phyloP scores from a whole-genome alignment of 345 rosid genomes.

The Hypericum androsaemum region DNA sequence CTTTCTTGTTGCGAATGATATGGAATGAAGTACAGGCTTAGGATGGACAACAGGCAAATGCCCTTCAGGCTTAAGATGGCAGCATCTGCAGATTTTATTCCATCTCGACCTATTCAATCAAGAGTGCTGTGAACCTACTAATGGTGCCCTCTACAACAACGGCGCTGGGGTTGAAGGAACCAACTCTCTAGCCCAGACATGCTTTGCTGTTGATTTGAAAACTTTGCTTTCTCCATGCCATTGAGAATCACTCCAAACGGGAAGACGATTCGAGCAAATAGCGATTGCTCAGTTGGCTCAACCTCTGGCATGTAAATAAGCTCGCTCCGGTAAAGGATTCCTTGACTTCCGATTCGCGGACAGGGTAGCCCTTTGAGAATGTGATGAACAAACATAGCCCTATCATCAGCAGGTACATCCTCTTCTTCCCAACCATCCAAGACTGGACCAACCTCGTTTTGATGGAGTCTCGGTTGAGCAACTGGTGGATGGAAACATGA shows the following conservation, averaged over 20 bases:
- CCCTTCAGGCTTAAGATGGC: no score
- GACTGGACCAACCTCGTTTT: constrained; percentile 3
- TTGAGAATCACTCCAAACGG: constrained; percentile 25
- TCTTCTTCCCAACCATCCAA: neutral
- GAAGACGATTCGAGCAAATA: constrained; percentile 40
- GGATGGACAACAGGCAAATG: no score
- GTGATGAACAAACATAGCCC: constrained; percentile 58
- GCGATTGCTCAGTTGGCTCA: constrained; percentile 24
- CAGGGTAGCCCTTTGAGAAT: constrained; percentile 54
- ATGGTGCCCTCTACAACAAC: no score
- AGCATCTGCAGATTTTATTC: no score
- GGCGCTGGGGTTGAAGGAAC: no score
- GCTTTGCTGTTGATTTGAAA: constrained; percentile 58
- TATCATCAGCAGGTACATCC: constrained; percentile 24
- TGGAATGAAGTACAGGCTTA: no score
- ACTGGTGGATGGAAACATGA: constrained; percentile 16
- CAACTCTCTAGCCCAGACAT: constrained; percentile 55
- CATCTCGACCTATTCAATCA: no score
- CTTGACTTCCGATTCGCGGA: constrained; percentile 38
- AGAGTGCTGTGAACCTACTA: no score
- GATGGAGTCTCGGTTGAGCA: neutral
- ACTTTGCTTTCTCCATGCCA: constrained; percentile 31
- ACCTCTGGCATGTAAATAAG: constrained; percentile 45
- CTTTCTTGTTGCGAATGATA: no score
- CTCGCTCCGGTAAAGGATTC: constrained; percentile 35